Evolutionary conservation across 2,329 filamentous ascomycete species (phyloP).

Genomic region (Tolypocladium ovalisporum): DNA sequence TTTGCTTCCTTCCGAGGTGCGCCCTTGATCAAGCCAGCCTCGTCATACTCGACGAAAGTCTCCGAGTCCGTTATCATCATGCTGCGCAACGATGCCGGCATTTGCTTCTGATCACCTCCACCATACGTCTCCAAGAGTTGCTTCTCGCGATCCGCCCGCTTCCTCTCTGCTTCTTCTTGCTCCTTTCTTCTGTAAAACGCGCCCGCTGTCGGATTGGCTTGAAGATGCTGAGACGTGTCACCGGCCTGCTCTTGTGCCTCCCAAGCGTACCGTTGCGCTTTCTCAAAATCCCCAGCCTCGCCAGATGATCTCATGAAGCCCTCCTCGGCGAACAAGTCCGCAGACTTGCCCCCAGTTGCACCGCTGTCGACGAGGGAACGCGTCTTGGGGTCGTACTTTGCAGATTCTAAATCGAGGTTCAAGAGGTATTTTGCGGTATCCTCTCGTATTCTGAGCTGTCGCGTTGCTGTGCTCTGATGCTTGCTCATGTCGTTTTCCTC

Average conservation of each 20-base stretch:
- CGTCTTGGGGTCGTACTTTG: conserved; percentile 96
- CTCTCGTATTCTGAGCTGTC: conserved; percentile 84
- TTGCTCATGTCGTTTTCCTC: conserved; percentile 96
- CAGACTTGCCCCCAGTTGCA: conserved; percentile 67
- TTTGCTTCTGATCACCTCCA: conserved; percentile 42
- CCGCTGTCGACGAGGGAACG: conserved; percentile 81
- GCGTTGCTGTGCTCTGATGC: conserved; percentile 80
- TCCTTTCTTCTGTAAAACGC: conserved; percentile 77
- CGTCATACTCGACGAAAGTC: conserved; percentile 87
- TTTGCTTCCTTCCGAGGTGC: conserved; percentile 63
- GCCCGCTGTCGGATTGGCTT: conserved; percentile 92
- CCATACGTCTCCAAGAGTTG: conserved; percentile 76
- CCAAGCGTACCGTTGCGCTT: conserved; percentile 85
- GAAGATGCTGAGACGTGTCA: conserved; percentile 74
- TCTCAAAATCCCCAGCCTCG: conserved; percentile 87
- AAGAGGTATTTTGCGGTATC: conserved; percentile 95
- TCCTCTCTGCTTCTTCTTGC: conserved; percentile 58
- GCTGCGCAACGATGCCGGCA: conserved; percentile 52
- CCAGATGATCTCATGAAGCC: conserved; percentile 83
- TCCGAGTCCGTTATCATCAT: conserved; percentile 74
- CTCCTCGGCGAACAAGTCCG: conserved; percentile 80
- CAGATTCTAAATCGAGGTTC: conserved; percentile 90
- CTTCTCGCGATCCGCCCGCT: conserved; percentile 57
- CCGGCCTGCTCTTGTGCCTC: conserved; percentile 79
- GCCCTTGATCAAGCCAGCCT: conserved; percentile 83